Evolutionary conservation across 257 asterid genomes (phyloP).

Genomic region (Knoxia roxburghii): DNA sequence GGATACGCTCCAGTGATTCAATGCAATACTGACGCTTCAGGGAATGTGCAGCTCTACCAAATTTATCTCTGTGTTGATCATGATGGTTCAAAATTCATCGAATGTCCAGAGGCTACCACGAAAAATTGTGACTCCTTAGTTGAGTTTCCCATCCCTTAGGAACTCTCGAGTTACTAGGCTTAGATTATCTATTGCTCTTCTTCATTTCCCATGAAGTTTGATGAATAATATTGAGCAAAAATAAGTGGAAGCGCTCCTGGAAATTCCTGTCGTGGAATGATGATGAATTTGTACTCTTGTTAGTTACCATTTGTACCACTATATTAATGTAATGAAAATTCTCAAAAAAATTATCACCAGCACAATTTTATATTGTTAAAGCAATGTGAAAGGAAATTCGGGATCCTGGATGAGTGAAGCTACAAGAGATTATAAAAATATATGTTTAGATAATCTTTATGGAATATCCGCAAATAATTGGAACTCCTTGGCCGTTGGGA

Average conservation of each 20-base stretch:
- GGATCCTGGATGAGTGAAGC: background rate
- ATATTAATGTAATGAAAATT: too few species aligned
- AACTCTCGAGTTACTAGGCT: background rate
- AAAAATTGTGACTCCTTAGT: conserved; percentile 12
- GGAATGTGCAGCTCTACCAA: conserved; percentile 24
- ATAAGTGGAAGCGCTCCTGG: background rate
- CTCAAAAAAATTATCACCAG: too few species aligned
- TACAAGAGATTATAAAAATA: background rate
- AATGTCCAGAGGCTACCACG: conserved; percentile 18
- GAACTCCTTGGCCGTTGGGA: background rate
- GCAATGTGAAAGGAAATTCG: background rate
- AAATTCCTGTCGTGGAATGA: background rate
- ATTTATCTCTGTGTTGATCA: conserved; percentile 27
- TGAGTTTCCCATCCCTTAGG: conserved; percentile 11
- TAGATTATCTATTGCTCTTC: background rate
- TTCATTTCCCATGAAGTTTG: background rate
- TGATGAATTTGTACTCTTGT: background rate
- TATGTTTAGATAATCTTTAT: background rate
- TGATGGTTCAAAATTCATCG: conserved; percentile 20
- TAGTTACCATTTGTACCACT: too few species aligned
- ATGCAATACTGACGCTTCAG: conserved; percentile 27
- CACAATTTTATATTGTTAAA: too few species aligned
- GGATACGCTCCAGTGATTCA: conserved; percentile 19
- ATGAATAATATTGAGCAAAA: background rate
- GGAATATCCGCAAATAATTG: conserved; percentile 15